Conservation (phyloP, 805 yeast species). For the Ogataea pini region DNA sequence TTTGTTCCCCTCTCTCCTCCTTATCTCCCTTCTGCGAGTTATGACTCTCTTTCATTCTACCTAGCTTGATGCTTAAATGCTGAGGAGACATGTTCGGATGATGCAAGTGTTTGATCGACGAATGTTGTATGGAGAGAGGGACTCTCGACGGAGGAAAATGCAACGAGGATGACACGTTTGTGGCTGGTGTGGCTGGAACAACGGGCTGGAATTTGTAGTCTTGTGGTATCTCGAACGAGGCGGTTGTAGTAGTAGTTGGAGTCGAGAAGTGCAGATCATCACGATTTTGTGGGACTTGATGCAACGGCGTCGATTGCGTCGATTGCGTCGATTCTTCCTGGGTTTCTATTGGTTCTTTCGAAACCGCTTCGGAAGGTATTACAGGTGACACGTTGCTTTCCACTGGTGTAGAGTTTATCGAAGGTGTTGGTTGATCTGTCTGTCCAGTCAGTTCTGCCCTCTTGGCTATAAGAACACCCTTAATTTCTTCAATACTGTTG, state of each 20-base stretch:
- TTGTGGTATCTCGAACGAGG: slow-evolving; percentile 12
- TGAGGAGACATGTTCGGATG: slow-evolving; percentile 13
- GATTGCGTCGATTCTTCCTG: slow-evolving; percentile 5
- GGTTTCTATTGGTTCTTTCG: too few relatives aligned
- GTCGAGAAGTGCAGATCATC: too few relatives aligned
- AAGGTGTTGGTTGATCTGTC: background rate
- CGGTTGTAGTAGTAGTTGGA: background rate
- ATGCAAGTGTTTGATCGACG: slow-evolving; percentile 17
- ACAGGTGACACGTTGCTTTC: background rate
- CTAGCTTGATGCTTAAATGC: slow-evolving; percentile 11
- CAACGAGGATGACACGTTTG: slow-evolving; percentile 12
- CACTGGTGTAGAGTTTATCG: too few relatives aligned
- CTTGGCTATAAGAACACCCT: slow-evolving; percentile 37
- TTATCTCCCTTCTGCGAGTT: slow-evolving; percentile 4
- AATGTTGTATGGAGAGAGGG: slow-evolving; percentile 26
- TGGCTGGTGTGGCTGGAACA: slow-evolving; percentile 8
- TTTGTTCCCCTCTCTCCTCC: background rate
- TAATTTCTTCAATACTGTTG: slow-evolving; percentile 40
- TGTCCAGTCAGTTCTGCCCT: slow-evolving; percentile 25
- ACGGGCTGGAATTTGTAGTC: slow-evolving; percentile 19
- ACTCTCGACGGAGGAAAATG: slow-evolving; percentile 32
- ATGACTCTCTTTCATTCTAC: slow-evolving; percentile 15
- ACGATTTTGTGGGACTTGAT: background rate
- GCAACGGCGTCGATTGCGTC: slow-evolving; percentile 6
- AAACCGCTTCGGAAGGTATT: background rate